phyloP scores from a whole-genome alignment of 768 basidiomycete genomes.

The Polyporus arcularius region DNA sequence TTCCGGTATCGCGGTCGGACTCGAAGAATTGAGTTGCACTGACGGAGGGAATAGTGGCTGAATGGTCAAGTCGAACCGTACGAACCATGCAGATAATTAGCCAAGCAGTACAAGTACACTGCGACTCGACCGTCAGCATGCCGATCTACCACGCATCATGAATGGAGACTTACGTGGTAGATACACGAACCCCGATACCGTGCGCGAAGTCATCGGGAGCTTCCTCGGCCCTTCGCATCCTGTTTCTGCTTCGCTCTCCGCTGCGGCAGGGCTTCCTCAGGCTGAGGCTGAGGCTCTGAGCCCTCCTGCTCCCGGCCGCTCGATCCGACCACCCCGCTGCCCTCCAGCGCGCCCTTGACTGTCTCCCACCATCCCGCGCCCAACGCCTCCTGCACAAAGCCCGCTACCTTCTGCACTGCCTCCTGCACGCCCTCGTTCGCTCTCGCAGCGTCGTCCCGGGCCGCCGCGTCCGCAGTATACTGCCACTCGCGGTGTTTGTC shows the following conservation, averaged over 20 bases:
- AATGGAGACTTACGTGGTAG: neutral
- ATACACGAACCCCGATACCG: neutral
- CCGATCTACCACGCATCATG: neutral
- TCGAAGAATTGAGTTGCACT: neutral
- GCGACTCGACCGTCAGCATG: neutral
- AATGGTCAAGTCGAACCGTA: neutral
- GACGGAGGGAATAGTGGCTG: neutral
- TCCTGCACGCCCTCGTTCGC: constrained; percentile 25
- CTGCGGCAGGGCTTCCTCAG: neutral
- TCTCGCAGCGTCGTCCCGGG: constrained; percentile 25
- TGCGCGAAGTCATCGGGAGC: neutral
- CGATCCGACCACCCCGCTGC: constrained; percentile 11
- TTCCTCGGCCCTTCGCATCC: constrained; percentile 2
- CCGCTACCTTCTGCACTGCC: constrained; percentile 49
- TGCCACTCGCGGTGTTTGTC: constrained; percentile 63
- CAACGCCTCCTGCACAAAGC: constrained; percentile 38
- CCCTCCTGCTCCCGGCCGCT: neutral
- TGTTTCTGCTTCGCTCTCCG: constrained; percentile 6
- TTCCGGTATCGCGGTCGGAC: too few relatives aligned
- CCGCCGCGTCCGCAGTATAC: constrained; percentile 34
- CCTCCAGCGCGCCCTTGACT: constrained; percentile 32
- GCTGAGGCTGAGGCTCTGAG: neutral
- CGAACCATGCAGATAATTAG: neutral
- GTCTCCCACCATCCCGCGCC: constrained; percentile 43
- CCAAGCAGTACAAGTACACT: neutral